phyloP scores from a whole-genome alignment of 768 basidiomycete genomes.

The Pleurotus salmoneostramineus region DNA sequence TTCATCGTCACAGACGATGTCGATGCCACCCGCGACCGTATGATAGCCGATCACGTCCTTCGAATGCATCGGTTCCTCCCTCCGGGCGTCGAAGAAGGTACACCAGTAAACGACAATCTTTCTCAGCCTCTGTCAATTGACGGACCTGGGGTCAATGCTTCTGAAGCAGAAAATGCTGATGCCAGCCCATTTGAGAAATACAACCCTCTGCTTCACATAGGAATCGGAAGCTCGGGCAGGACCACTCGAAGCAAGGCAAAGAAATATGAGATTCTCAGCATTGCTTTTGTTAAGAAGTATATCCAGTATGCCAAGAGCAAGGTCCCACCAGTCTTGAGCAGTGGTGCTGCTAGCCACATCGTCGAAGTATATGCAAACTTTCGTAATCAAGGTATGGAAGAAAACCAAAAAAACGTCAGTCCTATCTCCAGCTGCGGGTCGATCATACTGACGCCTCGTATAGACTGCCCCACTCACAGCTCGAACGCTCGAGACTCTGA shows the following conservation, averaged over 20 bases:
- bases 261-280: constrained; percentile 83
- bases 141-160: constrained; percentile 52
- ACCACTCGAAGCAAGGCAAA: constrained; percentile 55
- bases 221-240: constrained; percentile 54
- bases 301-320: constrained; percentile 96
- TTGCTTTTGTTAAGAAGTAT: constrained; percentile 96
- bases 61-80: constrained; percentile 96
- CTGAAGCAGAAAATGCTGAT: constrained; percentile 57
- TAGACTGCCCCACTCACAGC: constrained; percentile 97
- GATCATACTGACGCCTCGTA: constrained; percentile 8
- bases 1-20: constrained; percentile 99
- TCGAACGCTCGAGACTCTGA: constrained; percentile 96
- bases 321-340: constrained; percentile 79
- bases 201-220: constrained; percentile 91
- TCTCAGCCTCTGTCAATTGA: constrained; percentile 88
- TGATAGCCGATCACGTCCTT: constrained; percentile 96
- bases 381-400: constrained; percentile 88
- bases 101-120: constrained; percentile 84
- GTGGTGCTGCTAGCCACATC: constrained; percentile 93
- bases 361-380: constrained; percentile 89
- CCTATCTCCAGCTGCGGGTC: not conserved
- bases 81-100: constrained; percentile 94
- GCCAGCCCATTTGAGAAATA: constrained; percentile 92
- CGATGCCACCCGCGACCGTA: constrained; percentile 88
- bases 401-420: constrained; percentile 79